Evolutionary conservation across 2,329 filamentous ascomycete genomes (phyloP).

Genomic region (Colletotrichum coccodes): DNA sequence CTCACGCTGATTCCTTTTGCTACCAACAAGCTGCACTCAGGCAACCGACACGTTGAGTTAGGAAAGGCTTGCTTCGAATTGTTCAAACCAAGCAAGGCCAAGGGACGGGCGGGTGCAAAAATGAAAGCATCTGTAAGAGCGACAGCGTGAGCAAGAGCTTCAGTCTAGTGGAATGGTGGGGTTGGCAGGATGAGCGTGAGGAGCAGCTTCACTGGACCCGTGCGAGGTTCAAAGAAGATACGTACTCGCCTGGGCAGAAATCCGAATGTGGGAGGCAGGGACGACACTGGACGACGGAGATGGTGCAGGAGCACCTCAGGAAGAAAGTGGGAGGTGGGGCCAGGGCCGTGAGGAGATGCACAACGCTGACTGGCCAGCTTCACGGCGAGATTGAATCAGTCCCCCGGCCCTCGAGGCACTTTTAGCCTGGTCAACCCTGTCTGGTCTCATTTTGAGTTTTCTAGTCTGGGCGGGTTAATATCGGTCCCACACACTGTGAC

Average conservation of each 20-base stretch:
- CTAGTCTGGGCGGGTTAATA: conserved; percentile 10
- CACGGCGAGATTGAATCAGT: conserved; percentile 29
- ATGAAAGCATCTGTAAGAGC: background rate
- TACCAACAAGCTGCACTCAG: background rate
- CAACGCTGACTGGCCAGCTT: conserved; percentile 9
- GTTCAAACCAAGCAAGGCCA: too few relatives aligned
- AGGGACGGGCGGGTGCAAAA: background rate
- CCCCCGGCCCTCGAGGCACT: conserved; percentile 14
- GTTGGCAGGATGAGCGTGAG: background rate
- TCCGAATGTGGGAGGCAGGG: conserved; percentile 1
- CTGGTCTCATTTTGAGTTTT: conserved; percentile 32
- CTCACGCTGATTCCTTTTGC: too few relatives aligned
- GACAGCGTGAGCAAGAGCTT: background rate
- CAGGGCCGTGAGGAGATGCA: background rate
- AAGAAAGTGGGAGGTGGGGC: conserved; percentile 30
- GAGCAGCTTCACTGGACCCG: background rate
- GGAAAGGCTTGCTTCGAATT: too few relatives aligned
- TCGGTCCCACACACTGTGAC: conserved; percentile 2
- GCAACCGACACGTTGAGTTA: too few relatives aligned
- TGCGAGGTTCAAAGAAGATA: background rate
- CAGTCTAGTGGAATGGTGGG: background rate
- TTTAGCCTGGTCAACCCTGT: conserved; percentile 22
- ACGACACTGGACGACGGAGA: background rate
- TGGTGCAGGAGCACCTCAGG: background rate
- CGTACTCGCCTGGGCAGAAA: conserved; percentile 23